phyloP scores from a whole-genome alignment of 495 filamentous ascomycete genomes.

The Aspergillus avenaceus region DNA sequence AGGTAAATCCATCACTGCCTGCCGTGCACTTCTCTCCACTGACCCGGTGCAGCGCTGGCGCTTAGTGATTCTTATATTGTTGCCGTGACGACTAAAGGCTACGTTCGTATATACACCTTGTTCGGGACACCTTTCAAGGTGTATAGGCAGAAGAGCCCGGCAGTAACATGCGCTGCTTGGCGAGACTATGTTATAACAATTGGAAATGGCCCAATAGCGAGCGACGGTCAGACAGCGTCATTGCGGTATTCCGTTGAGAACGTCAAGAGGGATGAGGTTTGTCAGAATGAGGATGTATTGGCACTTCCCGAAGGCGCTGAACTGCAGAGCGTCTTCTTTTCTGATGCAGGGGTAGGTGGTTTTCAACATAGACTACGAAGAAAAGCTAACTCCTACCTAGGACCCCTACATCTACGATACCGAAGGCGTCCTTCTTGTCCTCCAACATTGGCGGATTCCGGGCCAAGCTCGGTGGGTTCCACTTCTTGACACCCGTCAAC shows the following conservation, averaged over 20 bases:
- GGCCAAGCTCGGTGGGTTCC: conserved; percentile 90
- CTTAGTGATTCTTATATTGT: conserved; percentile 88
- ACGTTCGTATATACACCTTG: conserved; percentile 87
- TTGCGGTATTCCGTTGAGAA: conserved; percentile 89
- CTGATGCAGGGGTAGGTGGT: conserved; percentile 69
- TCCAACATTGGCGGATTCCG: conserved; percentile 84
- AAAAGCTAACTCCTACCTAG: conserved; percentile 33
- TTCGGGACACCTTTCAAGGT: conserved; percentile 86
- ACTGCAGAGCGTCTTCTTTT: conserved; percentile 84
- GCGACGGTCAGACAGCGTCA: conserved; percentile 63
- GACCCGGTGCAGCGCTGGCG: conserved; percentile 61
- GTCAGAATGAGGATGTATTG: conserved; percentile 87
- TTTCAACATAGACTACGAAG: not conserved
- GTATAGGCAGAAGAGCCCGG: conserved; percentile 87
- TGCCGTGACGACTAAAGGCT: conserved; percentile 76
- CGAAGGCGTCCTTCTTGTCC: conserved; percentile 76
- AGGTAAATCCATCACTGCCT: conserved; percentile 24
- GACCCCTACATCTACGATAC: conserved; percentile 95
- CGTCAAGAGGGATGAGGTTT: conserved; percentile 86
- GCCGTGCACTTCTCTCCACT: conserved; percentile 1
- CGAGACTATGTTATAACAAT: conserved; percentile 90
- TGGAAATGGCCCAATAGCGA: conserved; percentile 81
- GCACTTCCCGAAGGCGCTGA: conserved; percentile 69
- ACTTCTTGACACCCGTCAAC: conserved; percentile 77
- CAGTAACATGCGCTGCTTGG: conserved; percentile 90